phyloP scores from a whole-genome alignment of 2,329 filamentous ascomycete species.

The Diaporthe helianthi region DNA sequence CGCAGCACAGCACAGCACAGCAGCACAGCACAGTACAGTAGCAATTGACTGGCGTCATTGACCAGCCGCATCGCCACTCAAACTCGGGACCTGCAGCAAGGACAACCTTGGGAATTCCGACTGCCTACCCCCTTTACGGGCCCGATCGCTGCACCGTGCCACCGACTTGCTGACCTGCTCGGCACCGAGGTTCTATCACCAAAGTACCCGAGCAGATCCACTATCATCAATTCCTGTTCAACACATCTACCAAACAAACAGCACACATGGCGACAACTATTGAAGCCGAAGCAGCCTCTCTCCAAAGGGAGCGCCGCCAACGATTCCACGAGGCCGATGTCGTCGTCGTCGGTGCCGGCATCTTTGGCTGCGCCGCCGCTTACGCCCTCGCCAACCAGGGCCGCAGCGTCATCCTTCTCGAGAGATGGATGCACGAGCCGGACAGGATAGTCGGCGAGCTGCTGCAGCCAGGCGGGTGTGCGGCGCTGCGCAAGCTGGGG shows the following conservation, averaged over 20 bases:
- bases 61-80: conserved; percentile 19
- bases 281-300: conserved; percentile 45
- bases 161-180: not conserved
- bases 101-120: not conserved
- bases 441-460: conserved; percentile 96
- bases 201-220: not conserved
- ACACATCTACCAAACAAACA: not conserved
- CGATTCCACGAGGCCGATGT: conserved; percentile 76
- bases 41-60: conserved; percentile 17
- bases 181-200: not conserved
- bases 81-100: conserved; percentile 7
- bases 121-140: conserved; percentile 12
- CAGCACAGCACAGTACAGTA: too few relatives aligned
- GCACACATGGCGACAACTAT: conserved; percentile 43
- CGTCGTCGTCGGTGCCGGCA: conserved; percentile 89
- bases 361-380: conserved; percentile 87
- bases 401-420: conserved; percentile 87
- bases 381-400: conserved; percentile 87
- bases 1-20: not conserved
- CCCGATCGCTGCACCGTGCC: conserved; percentile 3
- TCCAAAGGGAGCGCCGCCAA: conserved; percentile 55
- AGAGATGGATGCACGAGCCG: conserved; percentile 88
- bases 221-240: conserved; percentile 28
- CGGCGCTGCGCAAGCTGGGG: conserved; percentile 80
- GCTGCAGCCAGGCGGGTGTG: conserved; percentile 88